phyloP scores from a whole-genome alignment of 164 flowering plant genomes.

The Vitis riparia region DNA sequence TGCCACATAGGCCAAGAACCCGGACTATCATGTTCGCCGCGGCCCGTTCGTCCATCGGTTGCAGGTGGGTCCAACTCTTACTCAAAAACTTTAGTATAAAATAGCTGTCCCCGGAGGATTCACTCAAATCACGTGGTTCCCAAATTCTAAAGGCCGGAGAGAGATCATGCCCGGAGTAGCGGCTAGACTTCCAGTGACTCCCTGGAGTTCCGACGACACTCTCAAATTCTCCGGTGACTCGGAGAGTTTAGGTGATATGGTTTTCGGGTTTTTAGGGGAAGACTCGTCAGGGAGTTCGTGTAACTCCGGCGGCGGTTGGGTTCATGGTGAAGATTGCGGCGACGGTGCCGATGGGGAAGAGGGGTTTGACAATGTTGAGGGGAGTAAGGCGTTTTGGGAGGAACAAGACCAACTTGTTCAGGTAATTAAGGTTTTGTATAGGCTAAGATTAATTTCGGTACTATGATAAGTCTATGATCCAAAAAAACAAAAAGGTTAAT shows the following conservation, averaged over 20 bases:
- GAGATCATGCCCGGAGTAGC: neutral
- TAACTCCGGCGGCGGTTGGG: constrained; percentile 11
- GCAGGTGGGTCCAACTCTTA: constrained; percentile 9
- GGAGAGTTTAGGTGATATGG: constrained; percentile 14
- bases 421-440: constrained; percentile 22
- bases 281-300: constrained; percentile 14
- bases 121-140: too few species aligned
- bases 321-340: constrained; percentile 9
- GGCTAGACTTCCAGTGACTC: constrained; percentile 8
- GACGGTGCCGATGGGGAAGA: constrained; percentile 26
- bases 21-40: constrained; percentile 21
- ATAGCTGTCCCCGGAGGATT: too few species aligned
- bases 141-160: too few species aligned
- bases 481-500: too few species aligned
- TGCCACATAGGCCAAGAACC: constrained; percentile 8
- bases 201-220: constrained; percentile 18
- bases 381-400: constrained; percentile 51
- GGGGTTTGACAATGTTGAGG: constrained; percentile 17
- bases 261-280: constrained; percentile 31
- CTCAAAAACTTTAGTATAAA: too few species aligned
- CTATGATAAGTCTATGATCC: too few species aligned
- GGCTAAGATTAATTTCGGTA: neutral
- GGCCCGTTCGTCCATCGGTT: constrained; percentile 19
- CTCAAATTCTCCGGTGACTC: constrained; percentile 15
- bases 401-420: constrained; percentile 46